These are phyloP conservation scores for Rostrohypoxylon terebratum DNA, from an alignment of 495 filamentous ascomycete species.

Conservation along the genomic window DNA sequence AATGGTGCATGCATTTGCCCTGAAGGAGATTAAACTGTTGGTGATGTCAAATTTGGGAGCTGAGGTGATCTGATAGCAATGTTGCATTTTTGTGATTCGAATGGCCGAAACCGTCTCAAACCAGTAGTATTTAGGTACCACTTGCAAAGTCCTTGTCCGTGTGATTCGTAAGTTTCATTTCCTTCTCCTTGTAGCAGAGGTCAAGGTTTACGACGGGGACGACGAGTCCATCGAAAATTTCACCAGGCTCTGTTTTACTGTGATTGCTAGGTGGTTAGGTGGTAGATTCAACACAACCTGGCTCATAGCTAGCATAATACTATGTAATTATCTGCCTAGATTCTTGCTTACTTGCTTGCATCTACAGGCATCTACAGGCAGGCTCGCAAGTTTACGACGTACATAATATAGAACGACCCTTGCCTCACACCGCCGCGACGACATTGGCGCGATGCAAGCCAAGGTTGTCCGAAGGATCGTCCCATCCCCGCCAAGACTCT, in stretches of 20 bases:
- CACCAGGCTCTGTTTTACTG: background rate
- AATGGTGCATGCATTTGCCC: constrained; percentile 9
- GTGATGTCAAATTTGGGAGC: background rate
- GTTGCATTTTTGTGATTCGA: background rate
- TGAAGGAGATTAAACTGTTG: background rate
- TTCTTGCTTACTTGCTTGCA: background rate
- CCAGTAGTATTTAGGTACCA: background rate
- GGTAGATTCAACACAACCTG: background rate
- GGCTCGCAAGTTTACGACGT: background rate
- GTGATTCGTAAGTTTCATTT: background rate
- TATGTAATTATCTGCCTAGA: too few relatives aligned
- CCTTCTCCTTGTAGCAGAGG: background rate
- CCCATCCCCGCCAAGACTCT: background rate
- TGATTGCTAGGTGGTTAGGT: background rate
- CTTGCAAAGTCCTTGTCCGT: background rate
- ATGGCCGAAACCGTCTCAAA: background rate
- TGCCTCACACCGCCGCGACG: constrained; percentile 4
- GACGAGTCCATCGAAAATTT: background rate
- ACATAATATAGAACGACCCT: background rate
- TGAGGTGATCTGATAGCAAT: constrained; percentile 26
- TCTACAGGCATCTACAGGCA: background rate
- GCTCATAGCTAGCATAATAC: background rate
- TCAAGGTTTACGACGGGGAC: background rate
- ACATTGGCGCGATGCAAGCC: background rate
- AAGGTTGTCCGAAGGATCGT: background rate